Evolutionary conservation across 208 protist species (phyloP), one percentile per base, ranked within the genome.

Genomic region (Porcisia hertigi): DNA sequence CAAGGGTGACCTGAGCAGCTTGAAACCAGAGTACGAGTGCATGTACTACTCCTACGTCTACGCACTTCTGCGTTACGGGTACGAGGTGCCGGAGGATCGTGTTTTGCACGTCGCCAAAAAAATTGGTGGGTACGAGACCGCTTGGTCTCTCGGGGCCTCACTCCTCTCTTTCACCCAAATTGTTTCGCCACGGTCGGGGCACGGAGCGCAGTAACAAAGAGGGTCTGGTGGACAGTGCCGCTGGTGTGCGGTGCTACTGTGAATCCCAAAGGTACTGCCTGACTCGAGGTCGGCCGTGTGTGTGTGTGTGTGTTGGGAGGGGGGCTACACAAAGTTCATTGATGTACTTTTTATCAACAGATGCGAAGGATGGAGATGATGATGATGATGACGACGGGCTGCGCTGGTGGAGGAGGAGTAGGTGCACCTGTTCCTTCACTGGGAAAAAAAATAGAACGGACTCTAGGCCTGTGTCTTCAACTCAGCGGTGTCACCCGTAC

Each of bases 71-170:
- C 78, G 73, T 14, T 7, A 93, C 69, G 89, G 89, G 9, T 91
- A 92, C 79, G 80, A 82, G 36, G 85, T 95, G 45, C 57, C 80
- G 8, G 71, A 86, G 11, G 77, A 88, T n/a, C 84, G 85, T 47
- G n/a, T 80, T 53, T 65, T 97, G 60, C 79, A 84, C 45, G 86
- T 96, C 54, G 88, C 75, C 11, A 96, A 97, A 83, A 94, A 93
- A 75, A 95, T 97, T 45, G 81, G 87, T 41, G 90, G 86, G 39
- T 86, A 88, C 79, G 94, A 97, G 73, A 86, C 87, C 14, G 79
- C 90, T 18, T 97, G 94, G 94, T 79, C 89, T 16, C 80, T 97
- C 14, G 94, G 94, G 49, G 90, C 92, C 16, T 90, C 87, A 36
- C 80, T 97, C 53, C 69, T 84, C 74, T 75, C 79, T 16, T 62